phyloP scores from a whole-genome alignment of 129 eudicot species.

The carrot (Daucus carota) region DNA sequence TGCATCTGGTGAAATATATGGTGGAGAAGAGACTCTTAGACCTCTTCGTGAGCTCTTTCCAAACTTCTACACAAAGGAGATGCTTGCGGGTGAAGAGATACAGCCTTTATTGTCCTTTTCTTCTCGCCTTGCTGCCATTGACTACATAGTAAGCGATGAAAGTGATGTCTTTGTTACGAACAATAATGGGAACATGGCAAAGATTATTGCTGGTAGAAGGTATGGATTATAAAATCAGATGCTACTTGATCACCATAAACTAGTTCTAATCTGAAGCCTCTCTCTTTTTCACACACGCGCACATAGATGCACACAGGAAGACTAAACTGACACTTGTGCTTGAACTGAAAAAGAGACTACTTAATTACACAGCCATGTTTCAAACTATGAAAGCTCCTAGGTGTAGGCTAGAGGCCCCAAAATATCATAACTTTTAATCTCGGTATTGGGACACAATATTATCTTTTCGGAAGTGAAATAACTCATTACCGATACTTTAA shows the following conservation, averaged over 20 bases:
- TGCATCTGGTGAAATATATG: constrained; percentile 97
- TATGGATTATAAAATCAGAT: constrained; percentile 13
- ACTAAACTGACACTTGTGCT: neutral
- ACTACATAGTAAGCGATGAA: constrained; percentile 89
- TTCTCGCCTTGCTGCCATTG: constrained; percentile 93
- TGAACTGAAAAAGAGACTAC: neutral
- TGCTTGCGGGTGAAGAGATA: constrained; percentile 65
- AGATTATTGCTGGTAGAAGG: constrained; percentile 95
- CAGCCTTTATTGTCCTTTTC: constrained; percentile 72
- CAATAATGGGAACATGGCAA: constrained; percentile 97
- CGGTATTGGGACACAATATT: neutral
- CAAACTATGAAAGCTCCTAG: neutral
- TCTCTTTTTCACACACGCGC: neutral
- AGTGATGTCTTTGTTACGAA: constrained; percentile 93
- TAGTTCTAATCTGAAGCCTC: neutral
- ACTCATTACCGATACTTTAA: neutral
- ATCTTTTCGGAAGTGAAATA: neutral
- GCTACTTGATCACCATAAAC: neutral
- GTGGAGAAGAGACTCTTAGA: constrained; percentile 85
- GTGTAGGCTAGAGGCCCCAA: neutral
- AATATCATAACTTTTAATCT: neutral
- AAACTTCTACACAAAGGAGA: constrained; percentile 86
- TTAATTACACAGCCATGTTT: neutral
- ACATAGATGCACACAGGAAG: neutral
- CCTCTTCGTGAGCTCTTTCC: constrained; percentile 91